A percentile compares a stretch with the other conserved stretches of the same genome.
Conservation (phyloP, 2,329 filamentous ascomycete species). For the Aspergillus piperis region DNA sequence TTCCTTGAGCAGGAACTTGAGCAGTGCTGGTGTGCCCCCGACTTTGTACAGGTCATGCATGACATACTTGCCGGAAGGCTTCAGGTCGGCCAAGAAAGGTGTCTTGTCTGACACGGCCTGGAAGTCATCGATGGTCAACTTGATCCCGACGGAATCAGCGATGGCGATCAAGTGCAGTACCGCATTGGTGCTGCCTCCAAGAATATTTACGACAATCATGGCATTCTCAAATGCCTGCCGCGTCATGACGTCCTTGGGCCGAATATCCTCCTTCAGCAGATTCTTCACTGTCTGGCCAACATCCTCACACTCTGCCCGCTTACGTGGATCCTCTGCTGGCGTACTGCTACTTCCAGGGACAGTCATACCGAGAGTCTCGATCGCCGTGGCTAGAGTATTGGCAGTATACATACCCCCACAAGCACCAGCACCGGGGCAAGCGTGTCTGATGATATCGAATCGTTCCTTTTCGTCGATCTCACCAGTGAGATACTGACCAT, state of each 20-base stretch:
- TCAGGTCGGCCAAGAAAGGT: slow-evolving; percentile 70
- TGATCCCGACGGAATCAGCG: slow-evolving; percentile 73
- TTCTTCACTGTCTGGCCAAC: slow-evolving; percentile 70
- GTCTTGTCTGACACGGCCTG: slow-evolving; percentile 69
- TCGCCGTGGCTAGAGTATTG: slow-evolving; percentile 69
- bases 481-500: slow-evolving; percentile 74
- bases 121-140: slow-evolving; percentile 77
- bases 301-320: slow-evolving; percentile 67
- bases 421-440: slow-evolving; percentile 71
- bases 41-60: slow-evolving; percentile 48
- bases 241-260: slow-evolving; percentile 73
- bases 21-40: slow-evolving; percentile 46
- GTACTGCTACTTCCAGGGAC: slow-evolving; percentile 74
- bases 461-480: slow-evolving; percentile 16
- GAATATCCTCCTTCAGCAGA: slow-evolving; percentile 70
- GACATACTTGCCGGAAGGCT: slow-evolving; percentile 60
- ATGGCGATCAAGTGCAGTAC: slow-evolving; percentile 80
- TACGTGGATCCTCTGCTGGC: slow-evolving; percentile 68
- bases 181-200: slow-evolving; percentile 78
- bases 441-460: slow-evolving; percentile 16
- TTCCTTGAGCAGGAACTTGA: slow-evolving; percentile 41
- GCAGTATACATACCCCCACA: slow-evolving; percentile 81
- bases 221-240: slow-evolving; percentile 76
- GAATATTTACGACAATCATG: slow-evolving; percentile 75
- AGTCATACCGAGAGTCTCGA: slow-evolving; percentile 70